Conservation (phyloP, 208 protist species). For the Hexamita inflata region DNA sequence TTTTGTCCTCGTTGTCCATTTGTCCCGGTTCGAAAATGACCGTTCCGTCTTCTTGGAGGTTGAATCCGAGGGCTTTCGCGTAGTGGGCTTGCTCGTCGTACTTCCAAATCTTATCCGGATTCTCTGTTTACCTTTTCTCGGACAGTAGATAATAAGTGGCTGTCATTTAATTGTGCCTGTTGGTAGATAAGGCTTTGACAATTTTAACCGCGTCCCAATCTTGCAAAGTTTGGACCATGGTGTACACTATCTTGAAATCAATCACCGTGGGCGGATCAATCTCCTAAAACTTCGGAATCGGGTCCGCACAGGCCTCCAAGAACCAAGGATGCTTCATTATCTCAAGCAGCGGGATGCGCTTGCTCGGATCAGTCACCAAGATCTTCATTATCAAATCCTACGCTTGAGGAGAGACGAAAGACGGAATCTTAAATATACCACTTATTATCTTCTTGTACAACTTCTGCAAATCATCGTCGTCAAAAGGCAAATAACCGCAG, state of each 20-base stretch:
- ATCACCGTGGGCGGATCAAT: background rate
- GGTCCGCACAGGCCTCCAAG: background rate
- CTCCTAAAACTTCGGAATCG: background rate
- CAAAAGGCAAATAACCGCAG: slow-evolving; percentile 70
- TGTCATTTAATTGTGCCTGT: slow-evolving; percentile 34
- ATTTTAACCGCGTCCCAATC: background rate
- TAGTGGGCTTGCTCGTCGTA: slow-evolving; percentile 6
- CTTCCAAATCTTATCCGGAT: slow-evolving; percentile 7
- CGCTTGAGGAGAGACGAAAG: slow-evolving; percentile 22
- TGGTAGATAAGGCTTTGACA: slow-evolving; percentile 18
- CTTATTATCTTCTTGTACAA: slow-evolving; percentile 72
- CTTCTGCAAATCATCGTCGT: slow-evolving; percentile 63
- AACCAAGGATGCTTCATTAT: slow-evolving; percentile 53
- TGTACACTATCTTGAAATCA: background rate
- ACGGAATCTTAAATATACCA: slow-evolving; percentile 55
- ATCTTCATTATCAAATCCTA: slow-evolving; percentile 54
- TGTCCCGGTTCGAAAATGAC: no score
- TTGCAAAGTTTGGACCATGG: background rate
- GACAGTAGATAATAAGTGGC: slow-evolving; percentile 35
- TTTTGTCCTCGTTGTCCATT: no score
- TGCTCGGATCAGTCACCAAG: slow-evolving; percentile 54
- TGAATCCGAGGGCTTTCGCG: background rate
- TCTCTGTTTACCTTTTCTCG: background rate
- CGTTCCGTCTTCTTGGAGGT: background rate
- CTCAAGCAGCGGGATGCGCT: slow-evolving; percentile 52